Evolutionary conservation across 1,284 basidiomycete genomes (phyloP).

Genomic region (Anthracocystis setariae): DNA sequence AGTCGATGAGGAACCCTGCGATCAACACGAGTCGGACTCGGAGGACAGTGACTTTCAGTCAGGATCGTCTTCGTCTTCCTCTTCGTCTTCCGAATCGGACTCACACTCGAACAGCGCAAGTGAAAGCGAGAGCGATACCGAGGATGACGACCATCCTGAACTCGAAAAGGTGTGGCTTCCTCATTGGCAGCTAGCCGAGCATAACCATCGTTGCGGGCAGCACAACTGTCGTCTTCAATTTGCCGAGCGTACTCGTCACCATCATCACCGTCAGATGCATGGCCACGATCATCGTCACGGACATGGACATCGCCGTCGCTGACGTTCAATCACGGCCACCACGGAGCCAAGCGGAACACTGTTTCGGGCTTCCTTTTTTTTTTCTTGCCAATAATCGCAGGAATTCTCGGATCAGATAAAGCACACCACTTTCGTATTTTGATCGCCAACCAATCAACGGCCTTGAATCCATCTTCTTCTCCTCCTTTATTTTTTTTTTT

Average conservation of each 20-base stretch:
- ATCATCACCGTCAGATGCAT: not conserved
- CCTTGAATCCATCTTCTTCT: not conserved
- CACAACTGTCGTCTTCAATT: too few species aligned
- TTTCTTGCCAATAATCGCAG: not conserved
- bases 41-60: slow-evolving; percentile 1
- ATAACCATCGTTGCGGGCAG: too few species aligned
- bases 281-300: too few species aligned
- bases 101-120: not conserved
- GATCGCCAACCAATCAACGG: slow-evolving; percentile 1
- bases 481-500: too few species aligned
- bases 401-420: slow-evolving; percentile 13
- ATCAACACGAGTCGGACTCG: too few species aligned
- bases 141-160: not conserved
- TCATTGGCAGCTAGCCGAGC: too few species aligned
- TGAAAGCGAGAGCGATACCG: slow-evolving; percentile 1
- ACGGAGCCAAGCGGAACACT: not conserved
- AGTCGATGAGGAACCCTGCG: too few species aligned
- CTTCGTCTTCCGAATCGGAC: too few species aligned
- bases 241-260: not conserved
- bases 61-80: too few species aligned
- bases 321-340: not conserved
- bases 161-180: too few species aligned
- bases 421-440: not conserved
- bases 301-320: not conserved
- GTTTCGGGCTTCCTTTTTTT: too few species aligned